These are phyloP conservation scores for Calonectria pauciramosa DNA, from an alignment of 2,329 filamentous ascomycete species.

Conservation along the genomic window DNA sequence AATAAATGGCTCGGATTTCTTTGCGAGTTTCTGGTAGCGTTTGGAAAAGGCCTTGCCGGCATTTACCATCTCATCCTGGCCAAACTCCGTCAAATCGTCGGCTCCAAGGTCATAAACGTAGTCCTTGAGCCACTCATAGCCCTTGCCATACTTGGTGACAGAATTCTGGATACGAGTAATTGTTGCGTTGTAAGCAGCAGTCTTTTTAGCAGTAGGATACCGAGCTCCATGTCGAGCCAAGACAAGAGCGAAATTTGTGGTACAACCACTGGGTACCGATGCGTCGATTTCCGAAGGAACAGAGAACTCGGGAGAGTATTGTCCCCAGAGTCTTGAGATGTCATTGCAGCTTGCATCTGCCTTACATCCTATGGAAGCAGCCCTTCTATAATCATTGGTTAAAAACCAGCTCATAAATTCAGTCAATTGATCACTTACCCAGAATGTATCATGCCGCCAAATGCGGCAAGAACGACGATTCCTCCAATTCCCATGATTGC, in stretches of 20 bases:
- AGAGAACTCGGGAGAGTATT: slow-evolving; percentile 88
- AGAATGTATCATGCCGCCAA: not conserved
- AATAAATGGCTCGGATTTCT: slow-evolving; percentile 74
- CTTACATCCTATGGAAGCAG: slow-evolving; percentile 41
- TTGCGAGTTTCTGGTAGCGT: slow-evolving; percentile 76
- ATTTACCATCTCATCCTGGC: slow-evolving; percentile 77
- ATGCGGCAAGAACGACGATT: slow-evolving; percentile 6
- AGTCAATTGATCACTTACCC: not conserved
- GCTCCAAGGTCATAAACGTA: slow-evolving; percentile 80
- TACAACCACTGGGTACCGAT: slow-evolving; percentile 75
- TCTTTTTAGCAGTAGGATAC: slow-evolving; percentile 81
- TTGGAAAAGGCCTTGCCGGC: slow-evolving; percentile 83
- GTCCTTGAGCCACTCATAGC: slow-evolving; percentile 77
- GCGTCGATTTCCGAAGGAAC: slow-evolving; percentile 76
- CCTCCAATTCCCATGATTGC: slow-evolving; percentile 6
- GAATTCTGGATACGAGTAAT: slow-evolving; percentile 74
- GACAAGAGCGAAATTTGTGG: slow-evolving; percentile 83
- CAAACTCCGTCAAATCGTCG: slow-evolving; percentile 77
- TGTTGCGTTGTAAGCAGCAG: slow-evolving; percentile 71
- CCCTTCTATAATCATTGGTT: slow-evolving; percentile 18
- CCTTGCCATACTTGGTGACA: slow-evolving; percentile 69
- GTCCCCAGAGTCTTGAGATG: slow-evolving; percentile 80
- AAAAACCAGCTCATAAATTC: not conserved
- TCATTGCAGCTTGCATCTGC: slow-evolving; percentile 63
- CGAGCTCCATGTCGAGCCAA: slow-evolving; percentile 89